Evolutionary conservation across 768 basidiomycete genomes (phyloP), one percentile per base, ranked within the genome.

Genomic region (Leccinum ochraceum): DNA sequence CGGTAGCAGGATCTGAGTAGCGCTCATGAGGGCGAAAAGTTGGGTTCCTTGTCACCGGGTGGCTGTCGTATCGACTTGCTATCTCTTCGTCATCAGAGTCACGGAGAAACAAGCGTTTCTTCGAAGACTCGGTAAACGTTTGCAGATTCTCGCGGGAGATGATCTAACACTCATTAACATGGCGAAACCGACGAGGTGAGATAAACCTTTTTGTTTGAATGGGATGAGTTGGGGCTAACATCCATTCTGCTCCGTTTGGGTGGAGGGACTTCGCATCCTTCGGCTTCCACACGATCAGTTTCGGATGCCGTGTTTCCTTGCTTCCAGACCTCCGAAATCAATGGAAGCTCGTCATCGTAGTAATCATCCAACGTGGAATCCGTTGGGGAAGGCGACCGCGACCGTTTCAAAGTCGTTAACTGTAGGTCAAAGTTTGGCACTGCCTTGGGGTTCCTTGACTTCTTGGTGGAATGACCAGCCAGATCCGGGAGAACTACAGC

Each of bases 401-500:
- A 60, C 64, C 71, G 62, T 63, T 64, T 58, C 54, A 69, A 56
- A 50, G 68, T 64, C 51, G 81, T 70, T 52, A 87, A 80, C 54
- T 83, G 75, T 24, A 88, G 63, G 60, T 83, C 77, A 61, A 85
- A 85, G 61, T 83, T 76, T 26, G 81, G 78, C 3, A 65, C 61
- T 8, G 71, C 42, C 61, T 65, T 77, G n/a, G 22, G 42, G 16
- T n/a, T 51, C 39, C 53, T 56, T 22, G 56, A 46, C 54, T 46
- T 57, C 56, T 53, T 61, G 7, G 55, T 60, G 5, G 54, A 51
- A n/a, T 14, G 37, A 22, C 62, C 54, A 9, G 76, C 74, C n/a
- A 82, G 62, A 66, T 83, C 87, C 67, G 83, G 66, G 28, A 79
- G 75, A 17, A 75, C 70, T 7, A 71, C 68, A 26, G 81, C 66